These are phyloP conservation scores for Micractinium sp. DNA, from an alignment of 139 green algal genomes.

Conservation along the genomic window DNA sequence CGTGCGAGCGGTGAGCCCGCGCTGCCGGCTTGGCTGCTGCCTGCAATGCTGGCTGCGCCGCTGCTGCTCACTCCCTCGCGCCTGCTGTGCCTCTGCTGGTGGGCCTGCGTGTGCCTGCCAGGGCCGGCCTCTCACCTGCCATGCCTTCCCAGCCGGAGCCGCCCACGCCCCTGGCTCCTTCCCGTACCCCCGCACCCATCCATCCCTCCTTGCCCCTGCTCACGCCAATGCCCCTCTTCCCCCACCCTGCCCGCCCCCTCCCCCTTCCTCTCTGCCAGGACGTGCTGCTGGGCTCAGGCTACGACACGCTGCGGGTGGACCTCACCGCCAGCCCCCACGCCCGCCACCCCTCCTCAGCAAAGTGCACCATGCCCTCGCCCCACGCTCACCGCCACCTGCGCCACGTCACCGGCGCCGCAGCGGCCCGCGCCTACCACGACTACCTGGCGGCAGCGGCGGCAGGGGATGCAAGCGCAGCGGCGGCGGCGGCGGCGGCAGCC, in stretches of 20 bases:
- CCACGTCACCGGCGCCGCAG: conserved; percentile 57
- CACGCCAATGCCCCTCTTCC: not conserved
- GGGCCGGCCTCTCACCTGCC: not conserved
- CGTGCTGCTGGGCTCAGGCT: conserved; percentile 56
- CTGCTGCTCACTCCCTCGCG: not conserved
- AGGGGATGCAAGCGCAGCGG: conserved; percentile 24
- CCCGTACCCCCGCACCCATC: not conserved
- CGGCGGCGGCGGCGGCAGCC: not conserved
- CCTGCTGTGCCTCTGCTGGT: not conserved
- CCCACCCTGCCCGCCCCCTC: not conserved
- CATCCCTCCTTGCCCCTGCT: not conserved
- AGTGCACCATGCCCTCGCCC: conserved; percentile 74
- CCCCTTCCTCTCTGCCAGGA: conserved; percentile 10
- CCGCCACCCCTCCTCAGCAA: conserved; percentile 58
- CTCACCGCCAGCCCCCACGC: conserved; percentile 60
- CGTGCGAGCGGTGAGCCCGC: conserved; percentile 27
- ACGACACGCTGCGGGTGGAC: conserved; percentile 69
- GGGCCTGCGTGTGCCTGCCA: not conserved
- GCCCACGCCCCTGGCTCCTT: not conserved
- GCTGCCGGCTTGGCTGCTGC: not conserved
- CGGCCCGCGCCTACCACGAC: not conserved
- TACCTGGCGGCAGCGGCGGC: not conserved
- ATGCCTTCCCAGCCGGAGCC: not conserved
- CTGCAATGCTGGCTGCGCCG: not conserved
- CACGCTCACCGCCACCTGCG: conserved; percentile 75